Evolutionary conservation across 140 eudicot genomes (phyloP).

Genomic region (Senecio squalidus): DNA sequence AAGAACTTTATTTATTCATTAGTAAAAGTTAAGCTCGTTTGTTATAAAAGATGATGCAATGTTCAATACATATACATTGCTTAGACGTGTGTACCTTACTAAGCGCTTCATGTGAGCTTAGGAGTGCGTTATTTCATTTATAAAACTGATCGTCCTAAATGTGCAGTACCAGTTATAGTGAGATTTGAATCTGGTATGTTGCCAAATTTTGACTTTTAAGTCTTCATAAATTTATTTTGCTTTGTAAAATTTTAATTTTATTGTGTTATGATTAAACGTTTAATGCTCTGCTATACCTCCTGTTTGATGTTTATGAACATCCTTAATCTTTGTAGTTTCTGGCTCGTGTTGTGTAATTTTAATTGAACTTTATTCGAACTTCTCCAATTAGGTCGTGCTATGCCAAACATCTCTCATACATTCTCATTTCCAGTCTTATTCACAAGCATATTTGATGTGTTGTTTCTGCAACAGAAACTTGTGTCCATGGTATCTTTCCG

Average conservation of each 20-base stretch:
- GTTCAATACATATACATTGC: slow-evolving; percentile 10
- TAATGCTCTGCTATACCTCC: too few relatives aligned
- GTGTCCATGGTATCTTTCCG: too few relatives aligned
- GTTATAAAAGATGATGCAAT: slow-evolving; percentile 21
- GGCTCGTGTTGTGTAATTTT: too few relatives aligned
- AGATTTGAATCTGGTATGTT: slow-evolving; percentile 15
- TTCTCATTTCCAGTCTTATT: too few relatives aligned
- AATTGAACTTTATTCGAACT: too few relatives aligned
- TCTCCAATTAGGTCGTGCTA: too few relatives aligned
- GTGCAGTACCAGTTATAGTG: slow-evolving; percentile 16
- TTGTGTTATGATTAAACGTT: too few relatives aligned
- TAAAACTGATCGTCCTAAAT: slow-evolving; percentile 14
- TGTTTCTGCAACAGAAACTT: too few relatives aligned
- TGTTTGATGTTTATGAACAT: too few relatives aligned
- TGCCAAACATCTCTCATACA: too few relatives aligned
- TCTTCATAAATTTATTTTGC: slow-evolving; percentile 19
- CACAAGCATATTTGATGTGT: too few relatives aligned
- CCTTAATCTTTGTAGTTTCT: too few relatives aligned
- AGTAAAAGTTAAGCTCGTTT: slow-evolving; percentile 22
- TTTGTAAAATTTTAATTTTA: slow-evolving; percentile 6
- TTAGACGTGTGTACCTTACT: slow-evolving; percentile 19
- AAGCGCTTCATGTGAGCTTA: slow-evolving; percentile 17
- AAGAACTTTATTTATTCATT: slow-evolving; percentile 4
- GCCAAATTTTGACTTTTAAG: slow-evolving; percentile 25
- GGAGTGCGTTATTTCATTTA: slow-evolving; percentile 18